These are phyloP conservation scores for Picea mariana DNA, from an alignment of 83 land plant genomes.

Conservation along the genomic window DNA sequence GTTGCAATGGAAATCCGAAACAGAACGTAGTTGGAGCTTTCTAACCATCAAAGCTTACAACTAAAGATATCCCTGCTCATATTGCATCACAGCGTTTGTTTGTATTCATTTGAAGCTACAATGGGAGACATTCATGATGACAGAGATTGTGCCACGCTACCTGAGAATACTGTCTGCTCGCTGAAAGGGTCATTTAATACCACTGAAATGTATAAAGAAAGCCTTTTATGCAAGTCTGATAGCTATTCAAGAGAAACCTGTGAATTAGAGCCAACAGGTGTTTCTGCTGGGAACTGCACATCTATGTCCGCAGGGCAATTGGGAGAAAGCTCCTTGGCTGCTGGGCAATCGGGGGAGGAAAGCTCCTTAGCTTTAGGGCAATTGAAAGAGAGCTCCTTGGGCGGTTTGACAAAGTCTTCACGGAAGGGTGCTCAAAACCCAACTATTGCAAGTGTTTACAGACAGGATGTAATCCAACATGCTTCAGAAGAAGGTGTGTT, in stretches of 20 bases:
- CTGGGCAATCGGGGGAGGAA: no score
- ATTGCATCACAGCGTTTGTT: neutral
- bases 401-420: neutral
- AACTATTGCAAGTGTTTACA: conserved; percentile 37
- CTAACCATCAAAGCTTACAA: neutral
- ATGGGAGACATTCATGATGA: conserved; percentile 5
- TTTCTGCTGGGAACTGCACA: neutral
- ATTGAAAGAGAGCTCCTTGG: neutral
- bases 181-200: neutral
- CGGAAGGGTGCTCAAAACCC: conserved; percentile 10
- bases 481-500: conserved; percentile 28
- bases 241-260: neutral
- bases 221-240: neutral
- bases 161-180: neutral
- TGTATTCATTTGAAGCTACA: neutral
- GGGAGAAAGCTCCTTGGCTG: neutral
- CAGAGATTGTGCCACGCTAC: neutral
- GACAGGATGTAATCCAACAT: conserved; percentile 57
- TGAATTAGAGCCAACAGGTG: conserved; percentile 1
- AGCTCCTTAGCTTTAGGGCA: no score
- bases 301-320: neutral
- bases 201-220: neutral
- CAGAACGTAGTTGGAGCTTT: neutral
- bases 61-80: neutral
- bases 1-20: no score